A percentile compares a stretch with the other conserved stretches of the same genome.
These are phyloP conservation scores for Penicillium cosmopolitanum DNA, from an alignment of 495 filamentous ascomycete species.

Conservation along the genomic window DNA sequence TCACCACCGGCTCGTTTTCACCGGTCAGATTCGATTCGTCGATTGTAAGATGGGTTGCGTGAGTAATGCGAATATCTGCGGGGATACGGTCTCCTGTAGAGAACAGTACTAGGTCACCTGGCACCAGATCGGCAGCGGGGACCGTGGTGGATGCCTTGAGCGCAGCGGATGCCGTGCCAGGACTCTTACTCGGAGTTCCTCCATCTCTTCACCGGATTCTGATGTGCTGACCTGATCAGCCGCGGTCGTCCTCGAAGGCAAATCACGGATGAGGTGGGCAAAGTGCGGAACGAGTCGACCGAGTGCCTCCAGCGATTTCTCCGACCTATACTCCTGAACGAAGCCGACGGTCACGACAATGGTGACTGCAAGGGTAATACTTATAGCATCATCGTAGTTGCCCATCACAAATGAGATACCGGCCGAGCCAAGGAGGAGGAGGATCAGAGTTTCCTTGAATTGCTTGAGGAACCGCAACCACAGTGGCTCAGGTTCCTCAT, in stretches of 20 bases:
- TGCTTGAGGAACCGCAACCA: conserved; percentile 96
- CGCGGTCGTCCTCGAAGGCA: conserved; percentile 25
- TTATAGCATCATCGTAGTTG: conserved; percentile 93
- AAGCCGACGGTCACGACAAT: conserved; percentile 98
- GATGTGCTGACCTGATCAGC: conserved; percentile 32
- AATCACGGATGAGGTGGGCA: conserved; percentile 82
- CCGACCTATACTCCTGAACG: conserved; percentile 95
- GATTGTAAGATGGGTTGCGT: conserved; percentile 83
- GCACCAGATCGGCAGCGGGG: conserved; percentile 82
- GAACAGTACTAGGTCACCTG: conserved; percentile 90
- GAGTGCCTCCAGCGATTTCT: conserved; percentile 95
- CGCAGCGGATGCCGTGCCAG: conserved; percentile 51
- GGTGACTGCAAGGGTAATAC: conserved; percentile 91
- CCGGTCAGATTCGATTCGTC: conserved; percentile 98
- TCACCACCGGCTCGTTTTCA: conserved; percentile 89
- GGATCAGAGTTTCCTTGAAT: conserved; percentile 87
- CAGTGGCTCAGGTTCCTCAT: conserved; percentile 88
- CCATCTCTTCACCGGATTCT: conserved; percentile 49
- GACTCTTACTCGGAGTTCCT: conserved; percentile 42
- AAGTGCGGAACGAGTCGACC: conserved; percentile 92
- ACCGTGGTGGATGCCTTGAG: conserved; percentile 81
- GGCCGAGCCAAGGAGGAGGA: conserved; percentile 91
- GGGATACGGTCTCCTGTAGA: conserved; percentile 95
- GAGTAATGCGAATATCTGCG: conserved; percentile 93
- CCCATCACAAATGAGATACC: conserved; percentile 89